Conservation (phyloP, 257 asterid genomes). For the Forsythia viridissima region DNA sequence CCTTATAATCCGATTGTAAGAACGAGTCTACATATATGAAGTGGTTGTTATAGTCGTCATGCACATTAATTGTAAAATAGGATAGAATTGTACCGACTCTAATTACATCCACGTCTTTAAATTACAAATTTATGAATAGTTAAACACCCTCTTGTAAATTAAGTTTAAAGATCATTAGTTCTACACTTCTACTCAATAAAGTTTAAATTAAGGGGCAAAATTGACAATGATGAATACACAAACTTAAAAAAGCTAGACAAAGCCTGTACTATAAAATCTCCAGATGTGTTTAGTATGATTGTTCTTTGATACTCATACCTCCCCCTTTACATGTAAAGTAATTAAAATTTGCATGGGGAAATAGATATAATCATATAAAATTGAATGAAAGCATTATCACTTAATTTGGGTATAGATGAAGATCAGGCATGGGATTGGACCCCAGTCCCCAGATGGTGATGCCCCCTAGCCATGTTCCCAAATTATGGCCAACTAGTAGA, state of each 20-base stretch:
- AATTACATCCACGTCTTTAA: neutral
- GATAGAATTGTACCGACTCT: no score
- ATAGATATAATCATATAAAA: neutral
- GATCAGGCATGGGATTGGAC: neutral
- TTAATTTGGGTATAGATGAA: neutral
- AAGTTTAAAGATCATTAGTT: neutral
- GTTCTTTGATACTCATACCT: neutral
- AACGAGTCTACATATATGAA: no score
- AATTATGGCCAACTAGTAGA: neutral
- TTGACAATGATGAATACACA: no score
- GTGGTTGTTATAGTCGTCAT: neutral
- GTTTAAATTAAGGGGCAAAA: no score
- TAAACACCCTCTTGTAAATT: neutral
- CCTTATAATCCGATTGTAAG: neutral
- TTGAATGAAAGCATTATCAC: neutral
- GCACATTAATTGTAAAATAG: no score
- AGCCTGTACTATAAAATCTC: neutral
- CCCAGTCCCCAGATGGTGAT: neutral
- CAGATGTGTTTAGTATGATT: neutral
- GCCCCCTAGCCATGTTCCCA: neutral
- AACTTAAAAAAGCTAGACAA: no score
- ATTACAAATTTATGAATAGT: neutral
- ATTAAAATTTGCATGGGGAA: neutral
- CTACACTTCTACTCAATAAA: no score
- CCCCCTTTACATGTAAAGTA: neutral